A percentile compares a stretch with the other conserved stretches of the same genome.
Conservation (phyloP, 148 eudicot species). For the Camellia japonica region DNA sequence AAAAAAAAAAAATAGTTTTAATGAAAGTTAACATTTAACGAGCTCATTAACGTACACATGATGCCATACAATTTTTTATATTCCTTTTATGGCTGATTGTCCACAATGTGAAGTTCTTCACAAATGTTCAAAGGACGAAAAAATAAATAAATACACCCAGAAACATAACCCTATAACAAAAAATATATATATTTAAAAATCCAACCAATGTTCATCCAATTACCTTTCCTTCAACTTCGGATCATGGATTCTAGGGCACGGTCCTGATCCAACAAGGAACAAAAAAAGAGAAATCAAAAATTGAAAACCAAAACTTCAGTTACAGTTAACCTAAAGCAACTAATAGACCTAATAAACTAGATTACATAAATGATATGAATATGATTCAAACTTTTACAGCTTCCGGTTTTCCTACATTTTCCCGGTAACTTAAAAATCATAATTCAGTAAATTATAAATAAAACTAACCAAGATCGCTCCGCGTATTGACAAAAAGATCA, state of each 20-base stretch:
- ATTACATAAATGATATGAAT: not conserved
- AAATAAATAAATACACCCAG: not conserved
- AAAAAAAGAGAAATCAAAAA: not conserved
- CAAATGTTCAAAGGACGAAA: not conserved
- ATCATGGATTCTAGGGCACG: constrained; percentile 89
- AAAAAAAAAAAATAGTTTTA: not conserved
- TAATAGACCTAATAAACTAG: not conserved
- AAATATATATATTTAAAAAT: not conserved
- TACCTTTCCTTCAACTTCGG: constrained; percentile 95
- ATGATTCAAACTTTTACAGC: not conserved
- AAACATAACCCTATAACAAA: not conserved
- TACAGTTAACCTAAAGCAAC: not conserved
- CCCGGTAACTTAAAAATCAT: not conserved
- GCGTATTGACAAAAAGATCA: constrained; percentile 90
- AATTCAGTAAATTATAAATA: not conserved
- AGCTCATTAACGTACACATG: too few relatives aligned
- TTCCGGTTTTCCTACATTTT: not conserved
- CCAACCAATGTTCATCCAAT: not conserved
- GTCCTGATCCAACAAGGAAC: constrained; percentile 45
- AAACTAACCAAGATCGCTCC: constrained; percentile 78
- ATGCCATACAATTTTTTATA: not conserved
- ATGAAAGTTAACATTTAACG: not conserved
- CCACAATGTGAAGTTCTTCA: not conserved
- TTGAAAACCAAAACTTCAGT: not conserved
- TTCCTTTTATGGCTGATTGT: not conserved